Percentiles rank a stretch among this genome's conserved stretches.
Conservation (phyloP, 805 yeast genomes). For the Candida tammaniensis region DNA sequence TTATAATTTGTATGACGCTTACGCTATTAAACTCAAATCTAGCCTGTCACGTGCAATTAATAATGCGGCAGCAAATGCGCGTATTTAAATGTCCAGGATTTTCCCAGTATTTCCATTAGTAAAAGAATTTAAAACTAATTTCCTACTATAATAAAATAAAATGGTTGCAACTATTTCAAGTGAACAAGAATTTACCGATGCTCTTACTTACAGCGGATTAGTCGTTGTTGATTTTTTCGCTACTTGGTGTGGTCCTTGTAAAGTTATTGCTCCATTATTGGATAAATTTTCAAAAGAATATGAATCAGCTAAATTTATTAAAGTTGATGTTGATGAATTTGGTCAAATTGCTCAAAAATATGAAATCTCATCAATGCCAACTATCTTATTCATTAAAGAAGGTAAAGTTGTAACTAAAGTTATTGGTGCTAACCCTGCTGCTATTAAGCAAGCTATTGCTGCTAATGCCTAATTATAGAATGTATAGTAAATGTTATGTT, state of each 20-base stretch:
- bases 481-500: not conserved
- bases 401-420: slow-evolving; percentile 79
- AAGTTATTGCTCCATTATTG: slow-evolving; percentile 91
- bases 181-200: slow-evolving; percentile 61
- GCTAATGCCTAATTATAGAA: slow-evolving; percentile 48
- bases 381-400: slow-evolving; percentile 70
- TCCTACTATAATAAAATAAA: slow-evolving; percentile 11
- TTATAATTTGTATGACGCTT: too few species aligned
- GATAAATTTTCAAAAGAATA: slow-evolving; percentile 75
- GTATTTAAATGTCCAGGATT: too few species aligned
- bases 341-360: slow-evolving; percentile 70
- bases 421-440: slow-evolving; percentile 88
- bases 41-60: slow-evolving; percentile 10
- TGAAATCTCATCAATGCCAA: slow-evolving; percentile 59
- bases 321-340: slow-evolving; percentile 88
- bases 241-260: slow-evolving; percentile 99
- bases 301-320: slow-evolving; percentile 70
- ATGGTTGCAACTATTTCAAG: slow-evolving; percentile 37
- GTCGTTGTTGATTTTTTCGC: slow-evolving; percentile 96
- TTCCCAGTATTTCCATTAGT: too few species aligned
- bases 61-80: too few species aligned
- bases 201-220: slow-evolving; percentile 61
- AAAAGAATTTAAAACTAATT: too few species aligned
- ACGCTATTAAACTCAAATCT: too few species aligned
- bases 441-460: slow-evolving; percentile 67